phyloP scores from a whole-genome alignment of 73 alveolate genomes.

The Urostyla sp. region DNA sequence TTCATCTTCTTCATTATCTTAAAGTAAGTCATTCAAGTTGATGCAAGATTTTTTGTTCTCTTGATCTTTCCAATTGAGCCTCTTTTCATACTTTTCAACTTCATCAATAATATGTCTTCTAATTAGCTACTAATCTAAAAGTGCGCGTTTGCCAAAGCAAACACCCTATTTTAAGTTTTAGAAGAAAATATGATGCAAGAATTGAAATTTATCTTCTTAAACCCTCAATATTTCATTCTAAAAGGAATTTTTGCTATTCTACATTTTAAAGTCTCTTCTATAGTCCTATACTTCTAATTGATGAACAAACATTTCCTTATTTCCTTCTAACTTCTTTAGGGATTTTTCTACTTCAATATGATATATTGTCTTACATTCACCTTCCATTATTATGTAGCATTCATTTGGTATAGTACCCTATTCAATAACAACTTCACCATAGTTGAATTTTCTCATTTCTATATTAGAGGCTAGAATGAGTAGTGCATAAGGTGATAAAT shows the following conservation, averaged over 20 bases:
- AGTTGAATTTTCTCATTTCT: slow-evolving; percentile 1
- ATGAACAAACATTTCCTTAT: too few relatives aligned
- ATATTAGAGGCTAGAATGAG: slow-evolving; percentile 23
- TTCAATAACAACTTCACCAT: slow-evolving; percentile 49
- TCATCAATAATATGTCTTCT: slow-evolving; percentile 53
- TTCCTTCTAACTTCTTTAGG: too few relatives aligned
- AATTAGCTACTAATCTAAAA: slow-evolving; percentile 28
- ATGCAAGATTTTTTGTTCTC: not conserved
- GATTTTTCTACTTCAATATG: slow-evolving; percentile 25
- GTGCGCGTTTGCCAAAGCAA: slow-evolving; percentile 18
- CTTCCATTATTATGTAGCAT: slow-evolving; percentile 57
- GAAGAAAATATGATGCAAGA: slow-evolving; percentile 25
- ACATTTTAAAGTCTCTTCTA: too few relatives aligned
- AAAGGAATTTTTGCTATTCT: slow-evolving; percentile 32
- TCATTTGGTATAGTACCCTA: slow-evolving; percentile 53
- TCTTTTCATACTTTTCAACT: too few relatives aligned
- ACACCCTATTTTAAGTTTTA: slow-evolving; percentile 23
- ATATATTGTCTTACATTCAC: slow-evolving; percentile 56
- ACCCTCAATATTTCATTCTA: slow-evolving; percentile 27
- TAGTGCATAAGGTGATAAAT: slow-evolving; percentile 57
- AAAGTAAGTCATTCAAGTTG: too few relatives aligned
- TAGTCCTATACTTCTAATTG: too few relatives aligned
- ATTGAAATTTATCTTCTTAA: not conserved
- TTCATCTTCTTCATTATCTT: too few relatives aligned
- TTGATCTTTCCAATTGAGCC: too few relatives aligned